Base-by-base conservation (phyloP, 1,284 basidiomycete genomes). In the Moesziomyces parantarcticus region DNA sequence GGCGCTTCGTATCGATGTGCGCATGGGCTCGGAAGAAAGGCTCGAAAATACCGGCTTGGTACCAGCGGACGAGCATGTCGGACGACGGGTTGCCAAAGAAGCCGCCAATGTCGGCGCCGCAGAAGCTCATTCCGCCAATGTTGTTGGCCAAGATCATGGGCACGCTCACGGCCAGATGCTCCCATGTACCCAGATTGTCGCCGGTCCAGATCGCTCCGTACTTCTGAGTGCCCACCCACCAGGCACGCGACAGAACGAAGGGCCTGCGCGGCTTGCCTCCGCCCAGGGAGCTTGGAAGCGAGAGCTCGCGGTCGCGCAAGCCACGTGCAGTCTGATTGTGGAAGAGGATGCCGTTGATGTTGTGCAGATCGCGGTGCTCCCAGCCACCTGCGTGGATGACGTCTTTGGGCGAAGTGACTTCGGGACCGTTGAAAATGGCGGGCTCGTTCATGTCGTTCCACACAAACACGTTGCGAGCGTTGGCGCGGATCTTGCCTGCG, bases 381-480 rank as follows among this genome's bases (percentile, higher is more conserved):
- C 96, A 99, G 21, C 93, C 94, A 41, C 91, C 91, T 79, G 92
- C 86, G 80, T 99, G 96, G 39, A 97, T 85, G 65, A 91, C 92
- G 78, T 99, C 97, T 83, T 92, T 93, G 14, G 92, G 94, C 91
- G 97, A 94, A 14, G 93, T 94, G 80, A 99, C 96, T 84, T 99
- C 97, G 3, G 97, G 97, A 0, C 96, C 97, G 77, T 97, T 96
- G 87, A 99, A 99, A 23, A 99, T 90, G 5, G 94, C 91, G 1
- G 96, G 96, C 92, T 98, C 96, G 82, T 97, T 98, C 96, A 99
- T 99, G 84, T 99, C 96, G 84, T 97, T 98, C 94, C 95, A 97
- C 66, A 98, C 92, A 81, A 90, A 91, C 11, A 97, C 88, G 77
- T 90, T 89, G 48, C 81, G 75, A 5, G 80, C 81, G 49, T 83